Evolutionary conservation across 179 eudicot genomes (phyloP).

Genomic region (Heliamphora pulchella): DNA sequence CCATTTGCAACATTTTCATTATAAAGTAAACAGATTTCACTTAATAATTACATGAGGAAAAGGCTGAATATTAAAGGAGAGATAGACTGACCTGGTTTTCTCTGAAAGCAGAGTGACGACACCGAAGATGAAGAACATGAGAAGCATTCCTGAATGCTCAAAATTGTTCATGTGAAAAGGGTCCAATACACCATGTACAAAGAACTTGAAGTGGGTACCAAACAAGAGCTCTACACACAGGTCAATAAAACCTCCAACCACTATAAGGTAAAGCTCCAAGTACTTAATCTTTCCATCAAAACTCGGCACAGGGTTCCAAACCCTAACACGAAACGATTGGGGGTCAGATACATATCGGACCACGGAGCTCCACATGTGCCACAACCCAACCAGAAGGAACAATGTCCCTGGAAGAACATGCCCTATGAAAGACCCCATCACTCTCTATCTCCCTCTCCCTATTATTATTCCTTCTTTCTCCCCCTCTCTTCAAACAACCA

Average conservation of each 20-base stretch:
- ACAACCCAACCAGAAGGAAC: conserved; percentile 66
- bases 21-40: not conserved
- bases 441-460: not conserved
- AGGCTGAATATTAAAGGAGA: not conserved
- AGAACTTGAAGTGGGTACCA: conserved; percentile 69
- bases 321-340: conserved; percentile 44
- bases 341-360: conserved; percentile 51
- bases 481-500: not conserved
- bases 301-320: conserved; percentile 81
- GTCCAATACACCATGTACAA: conserved; percentile 65
- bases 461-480: not conserved
- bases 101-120: conserved; percentile 50
- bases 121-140: conserved; percentile 87
- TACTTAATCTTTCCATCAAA: conserved; percentile 62
- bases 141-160: conserved; percentile 89
- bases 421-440: conserved; percentile 76
- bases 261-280: conserved; percentile 73
- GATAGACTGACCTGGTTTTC: conserved; percentile 59
- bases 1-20: not conserved
- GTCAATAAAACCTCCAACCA: conserved; percentile 68
- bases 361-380: conserved; percentile 81
- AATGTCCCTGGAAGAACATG: conserved; percentile 84
- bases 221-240: conserved; percentile 76
- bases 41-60: not conserved
- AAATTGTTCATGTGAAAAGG: conserved; percentile 76